Base-by-base conservation (phyloP, 108 stramenopile species). In the Ochromonas danica region DNA sequence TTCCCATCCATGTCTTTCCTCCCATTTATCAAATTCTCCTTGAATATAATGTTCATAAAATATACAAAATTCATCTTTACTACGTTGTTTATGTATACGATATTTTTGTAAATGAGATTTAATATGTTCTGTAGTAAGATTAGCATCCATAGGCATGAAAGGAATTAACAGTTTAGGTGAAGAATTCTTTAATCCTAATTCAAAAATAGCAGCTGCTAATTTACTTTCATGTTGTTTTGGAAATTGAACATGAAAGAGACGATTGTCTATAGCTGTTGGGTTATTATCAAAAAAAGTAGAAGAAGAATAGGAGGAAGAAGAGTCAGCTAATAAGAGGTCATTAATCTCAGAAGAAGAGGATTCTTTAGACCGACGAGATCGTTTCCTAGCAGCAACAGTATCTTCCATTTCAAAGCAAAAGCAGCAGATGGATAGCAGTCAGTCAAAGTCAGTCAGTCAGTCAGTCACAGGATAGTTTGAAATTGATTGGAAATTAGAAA, bases 91-190 rank as follows among this genome's bases (percentile, higher is more conserved):
- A 80, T 97, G 93, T 40, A 95, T 42, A 1, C 96, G 88, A 81
- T 95, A 97, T 82, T 97, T 97, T 82, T 97, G 96, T 40, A 97
- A 79, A 81, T 97, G 96, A 67, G 89, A 90, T 81, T 97, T 97
- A 88, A 97, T 93, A 39, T 95, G 88, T 84, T 97, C 96, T 38
- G 90, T 92, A 17, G 92, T 95, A 22, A 97, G 90, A 10, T 78
- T 80, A 30, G 86, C 88, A 70, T 90, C 82, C 27, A 85, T 85
- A 3, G 87, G 87, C 96, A 97, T 97, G 63, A 92, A 85, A 62
- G 94, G 91, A 84, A 97, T 81, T 35, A 97, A 90, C 3, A 93
- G 85, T 61, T 94, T 92, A 17, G 95, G 95, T 61, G 92, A 93
- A 0, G 96, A 90, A 80, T 93, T 91, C 80, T 94, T 95, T 33